Base-by-base conservation (phyloP, 139 green algal species). In the Coelastrella sp. region DNA sequence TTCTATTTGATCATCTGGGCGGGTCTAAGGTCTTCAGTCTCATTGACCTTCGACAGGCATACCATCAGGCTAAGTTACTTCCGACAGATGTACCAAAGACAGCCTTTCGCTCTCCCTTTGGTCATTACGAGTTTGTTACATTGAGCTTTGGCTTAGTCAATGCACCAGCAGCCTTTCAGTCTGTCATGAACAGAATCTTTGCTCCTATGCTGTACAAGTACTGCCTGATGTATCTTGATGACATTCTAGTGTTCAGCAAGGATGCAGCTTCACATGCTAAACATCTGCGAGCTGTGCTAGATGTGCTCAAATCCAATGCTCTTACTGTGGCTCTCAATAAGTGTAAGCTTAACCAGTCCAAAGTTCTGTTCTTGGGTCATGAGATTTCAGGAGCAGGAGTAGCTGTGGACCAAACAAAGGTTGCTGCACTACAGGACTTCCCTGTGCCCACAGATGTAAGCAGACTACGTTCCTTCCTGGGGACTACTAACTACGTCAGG, bases 141-240 rank as follows among this genome's bases (percentile, higher is more conserved):
- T 58, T 96, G 14, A 19, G 64, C 58, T 92, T 96, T 73, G 92
- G 94, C 7, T 84, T 96, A 11, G 89, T 85, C 10, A 96, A 96
- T 68, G 94, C 95, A 4, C 94, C 93, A 11, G 77, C 91, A 5
- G 91, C 89, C 11, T 97, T 96, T 79, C 88, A 94, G 22, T 19
- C 78, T 32, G 23, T 90, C 0, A 95, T 96, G 91, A 94, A 94
- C 32, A 13, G 77, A 0, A 85, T 95, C 0, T 89, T 97, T 68
- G 0, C 0, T 8, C 5, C 57, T 0, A 86, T 90, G 10, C 13
- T 95, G 0, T 74, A 78, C 11, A 90, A 95, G 5, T 96, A 92
- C 73, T 88, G 95, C 32, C 17, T 85, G 79, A 58, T 85, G 79
- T 85, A 85, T 56, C 57, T 85, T 57, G 79, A 85, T 54, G 79